Conservation (phyloP, 495 filamentous ascomycete species). For the Penicillium nucicola region DNA sequence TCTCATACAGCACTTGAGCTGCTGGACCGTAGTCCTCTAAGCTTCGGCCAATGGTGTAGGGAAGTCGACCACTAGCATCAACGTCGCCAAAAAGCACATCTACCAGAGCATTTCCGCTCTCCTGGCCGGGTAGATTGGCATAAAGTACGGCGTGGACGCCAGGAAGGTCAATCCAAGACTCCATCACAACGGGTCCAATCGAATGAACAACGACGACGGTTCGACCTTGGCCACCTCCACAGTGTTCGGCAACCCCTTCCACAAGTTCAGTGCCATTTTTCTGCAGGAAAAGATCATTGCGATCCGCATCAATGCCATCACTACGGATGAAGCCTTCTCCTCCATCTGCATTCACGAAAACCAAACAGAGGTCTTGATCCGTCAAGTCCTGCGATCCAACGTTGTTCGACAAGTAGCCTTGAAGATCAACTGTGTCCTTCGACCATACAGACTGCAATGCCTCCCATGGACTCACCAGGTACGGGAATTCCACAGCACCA, state of each 20-base stretch:
- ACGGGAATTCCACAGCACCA: constrained; percentile 83
- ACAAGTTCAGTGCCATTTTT: constrained; percentile 76
- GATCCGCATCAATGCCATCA: constrained; percentile 69
- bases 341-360: constrained; percentile 59
- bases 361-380: constrained; percentile 63
- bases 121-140: constrained; percentile 86
- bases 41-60: constrained; percentile 84
- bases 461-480: constrained; percentile 67
- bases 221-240: constrained; percentile 61
- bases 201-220: constrained; percentile 88
- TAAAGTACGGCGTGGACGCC: constrained; percentile 78
- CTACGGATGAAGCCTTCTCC: constrained; percentile 64
- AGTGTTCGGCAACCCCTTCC: constrained; percentile 64
- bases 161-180: constrained; percentile 78
- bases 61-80: constrained; percentile 83
- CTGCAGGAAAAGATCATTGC: constrained; percentile 76
- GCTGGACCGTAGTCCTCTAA: constrained; percentile 80
- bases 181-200: constrained; percentile 82
- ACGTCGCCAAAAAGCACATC: constrained; percentile 83
- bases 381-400: constrained; percentile 34
- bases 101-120: constrained; percentile 79
- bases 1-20: constrained; percentile 69
- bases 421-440: constrained; percentile 54
- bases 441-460: constrained; percentile 63
- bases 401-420: constrained; percentile 58